A percentile compares a stretch with the other conserved stretches of the same genome.
These are phyloP conservation scores for Ceratobasidium sp. DNA, from an alignment of 1,284 basidiomycete genomes.

Conservation along the genomic window DNA sequence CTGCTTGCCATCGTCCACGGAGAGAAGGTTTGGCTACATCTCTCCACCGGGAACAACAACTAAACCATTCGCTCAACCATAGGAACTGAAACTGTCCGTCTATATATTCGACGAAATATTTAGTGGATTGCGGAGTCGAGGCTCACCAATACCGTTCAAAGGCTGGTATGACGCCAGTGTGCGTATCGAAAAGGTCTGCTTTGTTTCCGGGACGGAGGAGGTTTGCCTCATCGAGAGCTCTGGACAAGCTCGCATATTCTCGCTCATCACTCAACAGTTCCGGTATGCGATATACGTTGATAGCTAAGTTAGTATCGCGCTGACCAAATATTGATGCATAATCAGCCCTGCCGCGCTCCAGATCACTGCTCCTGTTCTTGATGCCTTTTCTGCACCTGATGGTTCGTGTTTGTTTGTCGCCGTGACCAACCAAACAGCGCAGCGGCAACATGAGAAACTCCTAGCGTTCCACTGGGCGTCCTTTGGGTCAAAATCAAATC, in stretches of 20 bases:
- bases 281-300: constrained; percentile 38
- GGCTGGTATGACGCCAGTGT: constrained; percentile 28
- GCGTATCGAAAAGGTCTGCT: constrained; percentile 24
- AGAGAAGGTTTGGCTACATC: constrained; percentile 7
- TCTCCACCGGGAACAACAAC: not conserved
- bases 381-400: constrained; percentile 39
- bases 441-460: constrained; percentile 47
- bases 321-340: constrained; percentile 1
- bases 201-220: constrained; percentile 43
- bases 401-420: constrained; percentile 37
- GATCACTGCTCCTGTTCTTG: constrained; percentile 1
- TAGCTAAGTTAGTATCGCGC: not conserved
- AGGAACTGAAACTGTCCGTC: constrained; percentile 33
- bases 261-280: constrained; percentile 44
- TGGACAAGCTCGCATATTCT: constrained; percentile 46
- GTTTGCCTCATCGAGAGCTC: constrained; percentile 45
- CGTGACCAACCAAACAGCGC: not conserved
- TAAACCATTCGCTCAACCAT: not conserved
- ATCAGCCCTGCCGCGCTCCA: constrained; percentile 6
- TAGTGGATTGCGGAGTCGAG: constrained; percentile 17
- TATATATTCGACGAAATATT: constrained; percentile 46
- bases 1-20: constrained; percentile 25
- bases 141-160: constrained; percentile 34
- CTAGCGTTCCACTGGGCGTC: constrained; percentile 66
- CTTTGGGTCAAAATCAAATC: constrained; percentile 62